phyloP scores from a whole-genome alignment of 176 grass and related monocot genomes.

The Thalia dealbata region DNA sequence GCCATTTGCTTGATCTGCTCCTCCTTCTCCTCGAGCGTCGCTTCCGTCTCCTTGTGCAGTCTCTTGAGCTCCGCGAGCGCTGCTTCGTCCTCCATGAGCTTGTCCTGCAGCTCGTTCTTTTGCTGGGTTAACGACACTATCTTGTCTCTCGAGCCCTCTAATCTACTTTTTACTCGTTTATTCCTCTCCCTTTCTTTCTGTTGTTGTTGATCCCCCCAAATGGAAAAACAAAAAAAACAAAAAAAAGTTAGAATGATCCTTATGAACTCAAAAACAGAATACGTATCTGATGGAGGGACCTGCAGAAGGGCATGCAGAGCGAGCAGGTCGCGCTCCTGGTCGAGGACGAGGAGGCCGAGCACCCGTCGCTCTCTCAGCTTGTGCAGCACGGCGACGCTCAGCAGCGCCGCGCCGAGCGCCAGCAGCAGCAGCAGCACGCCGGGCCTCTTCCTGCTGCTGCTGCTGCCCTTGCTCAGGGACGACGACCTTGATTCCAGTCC shows the following conservation, averaged over 20 bases:
- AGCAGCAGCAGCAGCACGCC: slow-evolving; percentile 56
- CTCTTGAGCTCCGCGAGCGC: slow-evolving; percentile 38
- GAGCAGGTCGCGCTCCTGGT: slow-evolving; percentile 51
- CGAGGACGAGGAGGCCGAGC: slow-evolving; percentile 36
- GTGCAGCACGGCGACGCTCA: slow-evolving; percentile 51
- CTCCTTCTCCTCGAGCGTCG: slow-evolving; percentile 40
- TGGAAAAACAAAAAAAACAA: too few relatives aligned
- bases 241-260: too few relatives aligned
- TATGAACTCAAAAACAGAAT: too few relatives aligned
- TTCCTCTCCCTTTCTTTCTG: slow-evolving; percentile 76
- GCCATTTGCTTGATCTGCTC: slow-evolving; percentile 37
- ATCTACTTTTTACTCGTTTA: slow-evolving; percentile 51
- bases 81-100: slow-evolving; percentile 51
- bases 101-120: slow-evolving; percentile 55
- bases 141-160: slow-evolving; percentile 57
- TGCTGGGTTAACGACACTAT: slow-evolving; percentile 47
- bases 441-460: slow-evolving; percentile 34
- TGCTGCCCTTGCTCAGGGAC: not conserved
- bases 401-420: slow-evolving; percentile 27
- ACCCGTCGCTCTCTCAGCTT: slow-evolving; percentile 61
- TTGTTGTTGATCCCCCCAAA: too few relatives aligned
- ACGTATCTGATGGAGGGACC: slow-evolving; percentile 20
- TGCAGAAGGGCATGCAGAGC: slow-evolving; percentile 47
- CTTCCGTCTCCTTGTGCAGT: slow-evolving; percentile 59
- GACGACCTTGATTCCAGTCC: too few relatives aligned